A percentile compares a stretch with the other conserved stretches of the same genome.
phyloP scores from a whole-genome alignment of 176 grass and related monocot genomes.

The Metroxylon sagu region DNA sequence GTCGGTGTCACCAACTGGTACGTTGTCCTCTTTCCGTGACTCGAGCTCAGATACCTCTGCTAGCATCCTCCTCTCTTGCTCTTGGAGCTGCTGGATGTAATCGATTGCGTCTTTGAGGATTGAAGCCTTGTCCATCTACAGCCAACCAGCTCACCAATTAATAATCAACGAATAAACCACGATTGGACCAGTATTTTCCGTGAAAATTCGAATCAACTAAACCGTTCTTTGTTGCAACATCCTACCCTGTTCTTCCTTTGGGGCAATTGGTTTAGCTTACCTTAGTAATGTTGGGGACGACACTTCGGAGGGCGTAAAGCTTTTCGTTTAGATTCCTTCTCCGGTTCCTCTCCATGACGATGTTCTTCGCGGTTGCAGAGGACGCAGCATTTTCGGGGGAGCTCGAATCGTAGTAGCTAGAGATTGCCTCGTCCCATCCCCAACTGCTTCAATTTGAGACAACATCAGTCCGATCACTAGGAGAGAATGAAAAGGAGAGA shows the following conservation, averaged over 20 bases:
- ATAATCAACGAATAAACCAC: too few relatives aligned
- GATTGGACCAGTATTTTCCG: too few relatives aligned
- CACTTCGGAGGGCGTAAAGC: conserved; percentile 15
- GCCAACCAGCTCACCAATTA: too few relatives aligned
- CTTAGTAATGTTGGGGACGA: conserved; percentile 23
- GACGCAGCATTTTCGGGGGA: not conserved
- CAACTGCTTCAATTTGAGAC: not conserved
- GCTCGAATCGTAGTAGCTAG: conserved; percentile 14
- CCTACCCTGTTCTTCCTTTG: too few relatives aligned
- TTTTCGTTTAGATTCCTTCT: conserved; percentile 16
- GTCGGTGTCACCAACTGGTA: not conserved
- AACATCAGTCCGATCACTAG: not conserved
- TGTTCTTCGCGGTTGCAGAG: conserved; percentile 3
- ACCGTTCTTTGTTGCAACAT: too few relatives aligned
- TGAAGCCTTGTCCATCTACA: conserved; percentile 24
- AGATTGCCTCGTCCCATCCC: conserved; percentile 6
- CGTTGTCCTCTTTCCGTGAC: not conserved
- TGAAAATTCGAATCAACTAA: too few relatives aligned
- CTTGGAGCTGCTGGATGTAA: conserved; percentile 24
- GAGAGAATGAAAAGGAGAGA: not conserved
- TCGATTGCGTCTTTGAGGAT: conserved; percentile 21
- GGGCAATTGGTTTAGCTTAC: not conserved
- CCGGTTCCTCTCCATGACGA: conserved; percentile 15
- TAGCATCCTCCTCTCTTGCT: conserved; percentile 6
- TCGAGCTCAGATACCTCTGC: conserved; percentile 12